Evolutionary conservation across 176 grass and related monocot species (phyloP).

Genomic region (Rhynchospora pubera): DNA sequence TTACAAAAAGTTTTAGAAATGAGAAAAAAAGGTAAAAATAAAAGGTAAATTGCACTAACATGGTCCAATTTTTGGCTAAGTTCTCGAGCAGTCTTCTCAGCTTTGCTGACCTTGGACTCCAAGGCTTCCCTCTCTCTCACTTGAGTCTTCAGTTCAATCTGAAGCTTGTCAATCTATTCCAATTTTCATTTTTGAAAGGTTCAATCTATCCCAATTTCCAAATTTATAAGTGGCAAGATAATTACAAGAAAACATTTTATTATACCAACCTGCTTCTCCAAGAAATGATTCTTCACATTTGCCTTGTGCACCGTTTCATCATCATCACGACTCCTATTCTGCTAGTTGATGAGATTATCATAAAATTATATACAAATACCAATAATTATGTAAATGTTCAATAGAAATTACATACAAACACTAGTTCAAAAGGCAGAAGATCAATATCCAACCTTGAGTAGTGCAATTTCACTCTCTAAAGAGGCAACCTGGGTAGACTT

Average conservation of each 20-base stretch:
- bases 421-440: not conserved
- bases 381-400: not conserved
- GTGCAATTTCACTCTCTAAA: conserved; percentile 31
- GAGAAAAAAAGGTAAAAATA: not conserved
- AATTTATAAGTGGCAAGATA: not conserved
- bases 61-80: conserved; percentile 28
- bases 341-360: not conserved
- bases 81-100: conserved; percentile 31
- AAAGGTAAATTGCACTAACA: conserved; percentile 22
- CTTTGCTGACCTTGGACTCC: conserved; percentile 29
- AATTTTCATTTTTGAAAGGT: not conserved
- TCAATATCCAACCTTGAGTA: conserved; percentile 31
- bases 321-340: conserved; percentile 1
- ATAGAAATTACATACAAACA: not conserved
- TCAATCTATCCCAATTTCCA: conserved; percentile 25
- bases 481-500: conserved; percentile 35
- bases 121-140: conserved; percentile 36
- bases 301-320: conserved; percentile 35
- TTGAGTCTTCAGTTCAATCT: conserved; percentile 41
- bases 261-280: conserved; percentile 35
- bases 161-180: conserved; percentile 39
- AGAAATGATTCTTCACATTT: conserved; percentile 12
- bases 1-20: not conserved
- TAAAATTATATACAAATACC: not conserved
- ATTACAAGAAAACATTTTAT: not conserved